phyloP scores from a whole-genome alignment of 2,329 filamentous ascomycete genomes.

The Malbranchea zuffiana region DNA sequence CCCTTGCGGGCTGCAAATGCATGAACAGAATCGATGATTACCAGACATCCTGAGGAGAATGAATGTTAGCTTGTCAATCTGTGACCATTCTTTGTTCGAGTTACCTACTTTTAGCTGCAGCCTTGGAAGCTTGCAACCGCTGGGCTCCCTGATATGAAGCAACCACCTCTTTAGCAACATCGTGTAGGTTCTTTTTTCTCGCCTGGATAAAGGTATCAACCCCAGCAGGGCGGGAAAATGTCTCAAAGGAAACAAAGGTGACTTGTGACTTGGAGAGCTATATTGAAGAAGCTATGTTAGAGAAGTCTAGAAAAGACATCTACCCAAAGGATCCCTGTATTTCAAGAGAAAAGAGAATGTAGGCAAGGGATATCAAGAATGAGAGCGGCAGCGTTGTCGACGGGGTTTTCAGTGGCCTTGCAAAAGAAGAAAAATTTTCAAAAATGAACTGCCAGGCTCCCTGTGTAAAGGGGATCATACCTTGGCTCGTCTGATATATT shows the following conservation, averaged over 20 bases:
- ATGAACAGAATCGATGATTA: constrained; percentile 73
- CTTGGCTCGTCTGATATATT: constrained; percentile 66
- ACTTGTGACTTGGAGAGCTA: constrained; percentile 52
- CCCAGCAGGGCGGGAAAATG: constrained; percentile 51
- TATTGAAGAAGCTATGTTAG: constrained; percentile 5
- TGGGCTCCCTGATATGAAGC: constrained; percentile 23
- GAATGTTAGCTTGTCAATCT: background rate
- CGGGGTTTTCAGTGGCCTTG: background rate
- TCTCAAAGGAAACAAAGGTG: constrained; percentile 68
- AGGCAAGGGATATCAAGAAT: background rate
- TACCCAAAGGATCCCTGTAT: background rate
- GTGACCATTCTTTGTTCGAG: background rate
- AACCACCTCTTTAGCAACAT: constrained; percentile 51
- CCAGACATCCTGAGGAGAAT: constrained; percentile 48
- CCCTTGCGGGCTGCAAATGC: constrained; percentile 39
- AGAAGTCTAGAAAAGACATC: background rate
- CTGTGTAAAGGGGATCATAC: constrained; percentile 33
- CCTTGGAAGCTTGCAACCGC: constrained; percentile 1
- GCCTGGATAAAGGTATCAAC: constrained; percentile 59
- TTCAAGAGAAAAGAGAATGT: too few species aligned
- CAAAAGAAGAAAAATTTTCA: background rate
- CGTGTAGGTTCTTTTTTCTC: constrained; percentile 46
- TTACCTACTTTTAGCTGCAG: constrained; percentile 5
- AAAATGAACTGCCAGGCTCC: too few species aligned
- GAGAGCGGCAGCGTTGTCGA: background rate